phyloP scores from a whole-genome alignment of 2,329 filamentous ascomycete species.

The Clonostachys sp. region DNA sequence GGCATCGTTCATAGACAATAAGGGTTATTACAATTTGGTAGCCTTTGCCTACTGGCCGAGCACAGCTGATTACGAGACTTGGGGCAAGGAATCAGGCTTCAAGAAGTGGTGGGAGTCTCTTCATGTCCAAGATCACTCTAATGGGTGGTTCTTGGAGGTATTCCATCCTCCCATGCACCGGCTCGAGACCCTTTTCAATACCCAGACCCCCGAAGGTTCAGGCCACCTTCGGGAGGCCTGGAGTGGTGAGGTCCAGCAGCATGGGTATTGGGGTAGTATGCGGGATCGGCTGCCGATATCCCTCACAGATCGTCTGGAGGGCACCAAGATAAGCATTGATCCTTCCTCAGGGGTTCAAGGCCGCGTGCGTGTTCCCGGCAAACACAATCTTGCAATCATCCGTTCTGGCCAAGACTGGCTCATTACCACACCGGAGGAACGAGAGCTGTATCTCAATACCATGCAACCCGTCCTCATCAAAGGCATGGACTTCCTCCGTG shows the following conservation, averaged over 20 bases:
- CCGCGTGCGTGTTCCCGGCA: conserved; percentile 25
- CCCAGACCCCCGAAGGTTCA: conserved; percentile 28
- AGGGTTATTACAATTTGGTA: conserved; percentile 7
- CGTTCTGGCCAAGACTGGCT: conserved; percentile 41
- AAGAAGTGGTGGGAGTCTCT: background rate
- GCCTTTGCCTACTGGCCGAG: background rate
- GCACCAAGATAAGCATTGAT: conserved; percentile 8
- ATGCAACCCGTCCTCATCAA: conserved; percentile 36
- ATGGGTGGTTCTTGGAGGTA: conserved; percentile 37
- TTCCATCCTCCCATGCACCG: conserved; percentile 32
- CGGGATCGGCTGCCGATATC: conserved; percentile 31
- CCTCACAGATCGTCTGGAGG: conserved; percentile 26
- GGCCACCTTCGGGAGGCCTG: conserved; percentile 29
- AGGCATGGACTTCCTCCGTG: conserved; percentile 39
- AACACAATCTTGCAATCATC: conserved; percentile 35
- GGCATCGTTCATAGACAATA: conserved; percentile 7
- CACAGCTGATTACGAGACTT: background rate
- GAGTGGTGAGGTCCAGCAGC: conserved; percentile 31
- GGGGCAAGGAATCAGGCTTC: background rate
- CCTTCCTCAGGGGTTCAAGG: conserved; percentile 5
- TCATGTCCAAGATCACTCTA: conserved; percentile 3
- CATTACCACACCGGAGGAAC: conserved; percentile 28
- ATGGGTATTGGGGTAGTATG: conserved; percentile 42
- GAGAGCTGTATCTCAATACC: conserved; percentile 33
- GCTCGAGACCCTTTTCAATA: conserved; percentile 33